Base-by-base conservation (phyloP, 257 asterid genomes). In the Handroanthus guayacan region DNA sequence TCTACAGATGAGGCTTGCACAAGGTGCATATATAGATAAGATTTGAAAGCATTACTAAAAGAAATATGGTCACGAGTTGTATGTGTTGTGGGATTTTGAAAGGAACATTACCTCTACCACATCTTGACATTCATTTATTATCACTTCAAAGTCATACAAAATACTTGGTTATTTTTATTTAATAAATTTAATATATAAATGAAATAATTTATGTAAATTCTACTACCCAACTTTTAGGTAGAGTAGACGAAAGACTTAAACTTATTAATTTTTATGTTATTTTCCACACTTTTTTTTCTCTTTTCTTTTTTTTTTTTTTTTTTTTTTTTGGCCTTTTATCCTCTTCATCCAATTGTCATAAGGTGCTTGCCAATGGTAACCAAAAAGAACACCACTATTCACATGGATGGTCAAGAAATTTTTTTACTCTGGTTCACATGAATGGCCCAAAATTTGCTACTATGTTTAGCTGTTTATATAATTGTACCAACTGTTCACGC, bases 21-120 rank as follows among this genome's bases (percentile, higher is more conserved):
- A 16, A 16, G 39, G 44, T 61, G 8, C 16, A 31, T 61, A 2
- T 17, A 6, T 38, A 43, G 37, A 3, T n/a, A 44, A 16, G 55
- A 45, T 39, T 5, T 63, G 69, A 37, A 63, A 43, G 51, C 16
- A 16, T 64, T 71, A 16, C 62, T 17, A 37, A 69, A 41, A n/a
- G 41, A 69, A 60, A 62, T 75, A 41, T 52, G 69, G 47, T 80
- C 78, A 80, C 84, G 77, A 75, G 84, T 75, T 62, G 77, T 62
- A 31, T 54, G 80, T 66, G 82, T n/a, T 9, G 31, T 54, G 20
- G 60, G 70, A 39, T 70, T 51, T 62, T 71, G 58, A 80, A 69
- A 75, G 75, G 38, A 62, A 69, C 74, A 36, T 57, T 58, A 20
- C 43, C 60, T 79, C 57, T 62, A 36, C 71, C 71, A 60, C 71